Conservation (phyloP, 2,329 filamentous ascomycete species). For the Cordyceps militaris region DNA sequence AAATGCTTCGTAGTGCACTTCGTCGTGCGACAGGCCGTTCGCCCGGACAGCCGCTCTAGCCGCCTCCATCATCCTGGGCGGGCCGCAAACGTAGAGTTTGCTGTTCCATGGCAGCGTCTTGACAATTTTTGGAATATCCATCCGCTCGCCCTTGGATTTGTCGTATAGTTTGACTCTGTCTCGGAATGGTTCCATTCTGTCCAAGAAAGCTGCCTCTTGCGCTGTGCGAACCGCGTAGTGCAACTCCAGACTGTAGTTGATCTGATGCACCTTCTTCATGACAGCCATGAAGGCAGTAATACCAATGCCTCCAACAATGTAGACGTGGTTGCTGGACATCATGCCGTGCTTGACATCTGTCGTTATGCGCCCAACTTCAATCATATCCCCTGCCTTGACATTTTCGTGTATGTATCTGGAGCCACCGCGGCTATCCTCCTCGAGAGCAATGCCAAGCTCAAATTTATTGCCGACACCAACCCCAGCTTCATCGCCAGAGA, state of each 20-base stretch:
- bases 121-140: conserved; percentile 48
- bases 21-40: conserved; percentile 37
- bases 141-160: conserved; percentile 40
- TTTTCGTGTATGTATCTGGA: conserved; percentile 50
- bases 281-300: conserved; percentile 57
- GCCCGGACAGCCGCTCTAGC: conserved; percentile 34
- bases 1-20: conserved; percentile 57
- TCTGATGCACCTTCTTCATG: conserved; percentile 32
- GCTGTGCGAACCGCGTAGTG: conserved; percentile 52
- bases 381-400: conserved; percentile 38
- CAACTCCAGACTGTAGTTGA: conserved; percentile 44
- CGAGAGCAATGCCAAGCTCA: conserved; percentile 52
- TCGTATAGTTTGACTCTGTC: conserved; percentile 45
- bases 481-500: conserved; percentile 25
- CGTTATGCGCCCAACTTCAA: conserved; percentile 46
- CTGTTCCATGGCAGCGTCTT: conserved; percentile 42
- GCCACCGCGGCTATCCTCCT: conserved; percentile 49
- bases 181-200: conserved; percentile 36
- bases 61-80: conserved; percentile 48
- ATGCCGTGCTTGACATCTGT: conserved; percentile 37
- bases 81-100: conserved; percentile 56
- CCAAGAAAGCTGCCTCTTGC: conserved; percentile 48
- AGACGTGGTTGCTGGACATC: conserved; percentile 50
- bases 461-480: conserved; percentile 38
- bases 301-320: conserved; percentile 58